These are phyloP conservation scores for Sporothrix sp. DNA, from an alignment of 2,329 filamentous ascomycete genomes.

Conservation along the genomic window DNA sequence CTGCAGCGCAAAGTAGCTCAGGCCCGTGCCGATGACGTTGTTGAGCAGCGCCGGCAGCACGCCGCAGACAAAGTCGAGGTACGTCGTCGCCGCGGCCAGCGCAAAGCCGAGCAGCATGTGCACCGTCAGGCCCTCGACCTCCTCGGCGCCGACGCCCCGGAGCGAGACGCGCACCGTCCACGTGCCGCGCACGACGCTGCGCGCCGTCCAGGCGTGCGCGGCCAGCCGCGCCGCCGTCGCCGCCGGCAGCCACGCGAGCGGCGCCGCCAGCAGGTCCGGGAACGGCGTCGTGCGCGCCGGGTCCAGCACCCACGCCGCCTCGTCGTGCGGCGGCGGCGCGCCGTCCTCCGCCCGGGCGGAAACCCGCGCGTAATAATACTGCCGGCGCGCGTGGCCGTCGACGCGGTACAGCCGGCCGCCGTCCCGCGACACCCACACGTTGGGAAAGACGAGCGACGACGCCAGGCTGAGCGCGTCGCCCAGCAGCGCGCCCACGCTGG, in stretches of 20 bases:
- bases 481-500: conserved; percentile 62
- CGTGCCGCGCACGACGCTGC: conserved; percentile 39
- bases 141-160: conserved; percentile 40
- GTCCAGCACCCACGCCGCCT: conserved; percentile 21
- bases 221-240: conserved; percentile 14
- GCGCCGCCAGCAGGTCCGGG: conserved; percentile 28
- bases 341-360: background rate
- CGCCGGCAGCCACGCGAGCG: conserved; percentile 19
- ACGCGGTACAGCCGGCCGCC: conserved; percentile 34
- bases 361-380: too few relatives aligned
- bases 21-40: conserved; percentile 77
- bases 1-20: conserved; percentile 74
- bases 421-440: conserved; percentile 46
- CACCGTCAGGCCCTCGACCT: conserved; percentile 38
- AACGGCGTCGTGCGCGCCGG: conserved; percentile 29
- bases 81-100: conserved; percentile 42
- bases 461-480: conserved; percentile 59
- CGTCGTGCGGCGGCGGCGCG: conserved; percentile 10
- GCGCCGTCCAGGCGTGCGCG: conserved; percentile 38
- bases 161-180: conserved; percentile 43
- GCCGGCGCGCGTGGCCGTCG: conserved; percentile 31
- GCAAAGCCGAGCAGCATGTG: conserved; percentile 48
- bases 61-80: conserved; percentile 58
- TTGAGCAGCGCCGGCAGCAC: conserved; percentile 45
- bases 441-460: conserved; percentile 63